phyloP scores from a whole-genome alignment of 257 asterid genomes.

The Cordia subcordata region DNA sequence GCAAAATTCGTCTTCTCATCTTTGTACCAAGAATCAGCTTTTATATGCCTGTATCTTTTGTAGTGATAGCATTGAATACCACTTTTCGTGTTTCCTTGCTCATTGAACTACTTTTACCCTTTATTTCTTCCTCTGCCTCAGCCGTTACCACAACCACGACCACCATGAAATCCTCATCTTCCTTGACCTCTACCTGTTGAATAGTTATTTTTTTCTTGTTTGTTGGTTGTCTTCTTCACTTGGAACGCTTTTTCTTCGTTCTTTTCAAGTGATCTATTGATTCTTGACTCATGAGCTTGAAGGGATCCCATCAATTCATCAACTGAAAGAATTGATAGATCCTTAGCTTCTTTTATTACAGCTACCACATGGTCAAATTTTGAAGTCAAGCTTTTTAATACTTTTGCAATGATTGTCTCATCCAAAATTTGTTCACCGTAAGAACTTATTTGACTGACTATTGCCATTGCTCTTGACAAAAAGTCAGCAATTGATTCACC shows the following conservation, averaged over 20 bases:
- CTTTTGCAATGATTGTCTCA: background rate
- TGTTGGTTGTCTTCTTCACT: background rate
- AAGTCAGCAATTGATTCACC: background rate
- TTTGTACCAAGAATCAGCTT: constrained; percentile 8
- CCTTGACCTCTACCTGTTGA: background rate
- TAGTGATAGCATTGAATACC: constrained; percentile 3
- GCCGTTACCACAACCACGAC: background rate
- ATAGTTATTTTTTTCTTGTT: background rate
- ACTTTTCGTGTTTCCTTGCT: background rate
- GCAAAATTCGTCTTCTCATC: constrained; percentile 2
- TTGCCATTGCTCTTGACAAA: background rate
- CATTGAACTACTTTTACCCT: background rate
- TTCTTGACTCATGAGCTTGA: constrained; percentile 3
- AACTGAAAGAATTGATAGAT: background rate
- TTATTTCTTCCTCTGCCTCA: background rate
- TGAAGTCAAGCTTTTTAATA: background rate
- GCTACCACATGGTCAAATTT: constrained; percentile 3
- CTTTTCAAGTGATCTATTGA: background rate
- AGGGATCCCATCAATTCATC: constrained; percentile 11
- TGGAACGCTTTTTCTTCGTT: background rate
- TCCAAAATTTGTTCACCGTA: constrained; percentile 2
- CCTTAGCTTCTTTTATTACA: constrained; percentile 13
- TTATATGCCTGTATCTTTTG: background rate
- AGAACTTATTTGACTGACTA: background rate
- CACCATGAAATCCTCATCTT: background rate